phyloP scores from a whole-genome alignment of 2,329 filamentous ascomycete species.

The Scytalidium lignicola region DNA sequence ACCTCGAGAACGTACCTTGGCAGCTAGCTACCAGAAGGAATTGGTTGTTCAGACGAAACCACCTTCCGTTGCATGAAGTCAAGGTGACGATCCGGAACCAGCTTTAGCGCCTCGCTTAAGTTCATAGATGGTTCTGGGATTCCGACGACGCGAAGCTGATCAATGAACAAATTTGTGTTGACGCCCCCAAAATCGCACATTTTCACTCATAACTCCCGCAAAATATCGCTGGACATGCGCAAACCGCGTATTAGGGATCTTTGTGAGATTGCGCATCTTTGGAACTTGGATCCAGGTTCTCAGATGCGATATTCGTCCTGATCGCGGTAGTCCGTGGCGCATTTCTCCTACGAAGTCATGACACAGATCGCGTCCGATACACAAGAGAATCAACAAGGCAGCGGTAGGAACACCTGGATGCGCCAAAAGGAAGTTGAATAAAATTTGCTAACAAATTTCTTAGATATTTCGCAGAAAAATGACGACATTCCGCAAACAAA shows the following conservation, averaged over 20 bases:
- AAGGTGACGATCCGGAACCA: background rate
- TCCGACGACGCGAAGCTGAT: constrained; percentile 1
- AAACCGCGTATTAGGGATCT: constrained; percentile 44
- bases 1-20: constrained; percentile 6
- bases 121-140: background rate
- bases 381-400: constrained; percentile 24
- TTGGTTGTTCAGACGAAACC: background rate
- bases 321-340: constrained; percentile 38
- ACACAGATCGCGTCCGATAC: constrained; percentile 29
- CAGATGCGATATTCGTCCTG: constrained; percentile 56
- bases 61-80: background rate
- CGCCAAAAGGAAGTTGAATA: background rate
- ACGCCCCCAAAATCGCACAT: constrained; percentile 36
- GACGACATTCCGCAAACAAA: constrained; percentile 23
- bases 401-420: constrained; percentile 16
- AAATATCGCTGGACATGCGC: constrained; percentile 48
- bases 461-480: constrained; percentile 18
- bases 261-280: constrained; percentile 41
- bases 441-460: constrained; percentile 11
- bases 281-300: constrained; percentile 49
- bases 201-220: constrained; percentile 26
- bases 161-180: constrained; percentile 41
- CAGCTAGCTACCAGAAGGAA: constrained; percentile 1
- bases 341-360: constrained; percentile 25
- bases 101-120: background rate